These are phyloP conservation scores for Rugonectria rugulosa DNA, from an alignment of 2,329 filamentous ascomycete species.

Conservation along the genomic window DNA sequence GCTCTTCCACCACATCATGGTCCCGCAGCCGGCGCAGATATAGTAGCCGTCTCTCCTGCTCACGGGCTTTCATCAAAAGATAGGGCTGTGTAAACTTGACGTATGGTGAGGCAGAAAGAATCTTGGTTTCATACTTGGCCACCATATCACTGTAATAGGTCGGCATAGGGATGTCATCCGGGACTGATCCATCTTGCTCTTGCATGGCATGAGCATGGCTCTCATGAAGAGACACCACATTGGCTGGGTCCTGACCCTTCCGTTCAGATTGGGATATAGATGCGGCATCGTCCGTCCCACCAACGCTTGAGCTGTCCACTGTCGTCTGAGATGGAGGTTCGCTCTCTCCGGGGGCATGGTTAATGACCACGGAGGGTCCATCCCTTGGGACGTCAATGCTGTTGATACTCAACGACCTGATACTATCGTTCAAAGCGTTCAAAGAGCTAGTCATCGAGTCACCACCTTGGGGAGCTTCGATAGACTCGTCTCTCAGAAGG, in stretches of 20 bases:
- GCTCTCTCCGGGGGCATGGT: slow-evolving; percentile 48
- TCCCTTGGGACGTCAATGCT: slow-evolving; percentile 40
- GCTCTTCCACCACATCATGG: slow-evolving; percentile 69
- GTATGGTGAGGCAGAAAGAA: slow-evolving; percentile 94
- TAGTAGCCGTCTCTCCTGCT: slow-evolving; percentile 84
- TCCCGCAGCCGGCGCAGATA: slow-evolving; percentile 86
- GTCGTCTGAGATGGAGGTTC: slow-evolving; percentile 46
- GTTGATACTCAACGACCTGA: slow-evolving; percentile 43
- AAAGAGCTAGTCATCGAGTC: slow-evolving; percentile 49
- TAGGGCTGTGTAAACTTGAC: slow-evolving; percentile 96
- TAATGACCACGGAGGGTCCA: slow-evolving; percentile 42
- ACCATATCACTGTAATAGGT: slow-evolving; percentile 97
- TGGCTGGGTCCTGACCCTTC: slow-evolving; percentile 36
- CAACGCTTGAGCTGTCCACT: slow-evolving; percentile 39
- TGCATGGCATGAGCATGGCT: slow-evolving; percentile 53
- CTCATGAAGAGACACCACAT: slow-evolving; percentile 50
- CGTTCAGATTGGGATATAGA: slow-evolving; percentile 39
- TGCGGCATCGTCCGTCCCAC: slow-evolving; percentile 39
- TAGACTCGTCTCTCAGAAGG: slow-evolving; percentile 90
- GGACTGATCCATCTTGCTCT: slow-evolving; percentile 66
- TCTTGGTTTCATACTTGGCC: slow-evolving; percentile 88
- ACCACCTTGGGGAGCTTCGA: slow-evolving; percentile 75
- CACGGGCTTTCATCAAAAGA: slow-evolving; percentile 87
- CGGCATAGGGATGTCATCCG: slow-evolving; percentile 83
- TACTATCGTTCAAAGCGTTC: slow-evolving; percentile 51